phyloP scores from a whole-genome alignment of 1,284 basidiomycete species.

The Cryptococcus amylolentus region DNA sequence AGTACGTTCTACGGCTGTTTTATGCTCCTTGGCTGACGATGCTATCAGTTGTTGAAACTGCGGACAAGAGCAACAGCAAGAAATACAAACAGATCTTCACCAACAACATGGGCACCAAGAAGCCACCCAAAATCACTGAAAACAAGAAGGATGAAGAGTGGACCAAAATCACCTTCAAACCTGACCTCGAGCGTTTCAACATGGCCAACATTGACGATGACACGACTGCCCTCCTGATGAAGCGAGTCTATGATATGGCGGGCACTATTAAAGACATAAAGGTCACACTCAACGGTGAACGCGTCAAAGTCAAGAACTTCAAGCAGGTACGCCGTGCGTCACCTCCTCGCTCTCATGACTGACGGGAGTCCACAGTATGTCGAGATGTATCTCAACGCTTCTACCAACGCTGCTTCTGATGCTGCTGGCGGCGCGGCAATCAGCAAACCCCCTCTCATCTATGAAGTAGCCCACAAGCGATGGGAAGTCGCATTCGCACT shows the following conservation, averaged over 20 bases:
- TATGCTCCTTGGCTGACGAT: slow-evolving; percentile 5
- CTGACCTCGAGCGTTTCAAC: slow-evolving; percentile 86
- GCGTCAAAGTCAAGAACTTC: slow-evolving; percentile 91
- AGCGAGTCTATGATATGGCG: slow-evolving; percentile 96
- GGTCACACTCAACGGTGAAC: slow-evolving; percentile 88
- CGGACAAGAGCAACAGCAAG: slow-evolving; percentile 77
- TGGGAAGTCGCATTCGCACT: slow-evolving; percentile 98
- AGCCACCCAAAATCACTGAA: slow-evolving; percentile 87
- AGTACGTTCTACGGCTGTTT: slow-evolving; percentile 43
- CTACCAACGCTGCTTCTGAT: slow-evolving; percentile 56
- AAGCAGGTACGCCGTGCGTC: slow-evolving; percentile 59
- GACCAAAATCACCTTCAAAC: slow-evolving; percentile 92
- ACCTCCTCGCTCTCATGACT: not conserved
- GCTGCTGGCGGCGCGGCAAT: slow-evolving; percentile 71
- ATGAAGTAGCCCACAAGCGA: slow-evolving; percentile 69
- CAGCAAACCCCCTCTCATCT: slow-evolving; percentile 73
- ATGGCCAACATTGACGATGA: slow-evolving; percentile 92
- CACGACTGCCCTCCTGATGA: slow-evolving; percentile 81
- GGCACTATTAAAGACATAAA: slow-evolving; percentile 92
- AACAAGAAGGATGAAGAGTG: slow-evolving; percentile 83
- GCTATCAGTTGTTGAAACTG: slow-evolving; percentile 74
- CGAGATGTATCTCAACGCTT: slow-evolving; percentile 79
- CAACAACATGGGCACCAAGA: slow-evolving; percentile 86
- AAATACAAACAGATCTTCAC: slow-evolving; percentile 97
- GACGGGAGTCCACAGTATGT: slow-evolving; percentile 60